Evolutionary conservation across 192 early-diverging fungal genomes (phyloP).

Genomic region (Podochytrium sp.): DNA sequence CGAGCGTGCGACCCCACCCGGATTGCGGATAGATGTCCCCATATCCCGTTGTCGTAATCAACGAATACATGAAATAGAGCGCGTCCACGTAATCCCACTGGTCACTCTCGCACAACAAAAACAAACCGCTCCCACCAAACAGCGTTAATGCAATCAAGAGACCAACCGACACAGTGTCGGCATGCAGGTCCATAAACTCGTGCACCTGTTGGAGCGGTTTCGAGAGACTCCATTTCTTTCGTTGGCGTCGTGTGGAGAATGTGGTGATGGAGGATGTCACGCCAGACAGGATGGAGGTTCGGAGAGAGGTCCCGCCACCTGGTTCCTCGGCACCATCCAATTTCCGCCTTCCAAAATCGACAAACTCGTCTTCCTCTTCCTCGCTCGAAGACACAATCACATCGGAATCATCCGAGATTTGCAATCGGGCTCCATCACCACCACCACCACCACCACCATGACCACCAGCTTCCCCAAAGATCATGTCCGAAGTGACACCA

Average conservation of each 20-base stretch:
- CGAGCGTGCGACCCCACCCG: constrained; percentile 29
- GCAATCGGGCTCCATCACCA: too few species aligned
- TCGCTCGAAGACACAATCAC: too few species aligned
- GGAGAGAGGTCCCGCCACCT: background rate
- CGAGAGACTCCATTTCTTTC: constrained; percentile 11
- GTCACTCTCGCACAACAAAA: background rate
- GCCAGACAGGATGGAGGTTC: background rate
- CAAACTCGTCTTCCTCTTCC: too few species aligned
- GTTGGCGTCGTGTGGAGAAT: background rate
- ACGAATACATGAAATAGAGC: constrained; percentile 31
- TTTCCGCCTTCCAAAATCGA: background rate
- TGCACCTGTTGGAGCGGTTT: background rate
- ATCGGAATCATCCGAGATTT: too few species aligned
- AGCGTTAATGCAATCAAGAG: constrained; percentile 3
- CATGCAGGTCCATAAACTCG: constrained; percentile 7
- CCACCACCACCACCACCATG: too few species aligned
- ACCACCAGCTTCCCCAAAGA: background rate
- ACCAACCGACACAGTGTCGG: constrained; percentile 12
- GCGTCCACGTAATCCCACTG: constrained; percentile 26
- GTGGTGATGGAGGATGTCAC: background rate
- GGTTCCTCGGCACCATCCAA: background rate
- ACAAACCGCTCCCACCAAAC: constrained; percentile 8
- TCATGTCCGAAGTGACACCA: background rate
- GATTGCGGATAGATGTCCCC: constrained; percentile 32
- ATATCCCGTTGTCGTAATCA: constrained; percentile 32